Evolutionary conservation across 2,329 filamentous ascomycete genomes (phyloP).

Genomic region (Ramularia collo-cygni): DNA sequence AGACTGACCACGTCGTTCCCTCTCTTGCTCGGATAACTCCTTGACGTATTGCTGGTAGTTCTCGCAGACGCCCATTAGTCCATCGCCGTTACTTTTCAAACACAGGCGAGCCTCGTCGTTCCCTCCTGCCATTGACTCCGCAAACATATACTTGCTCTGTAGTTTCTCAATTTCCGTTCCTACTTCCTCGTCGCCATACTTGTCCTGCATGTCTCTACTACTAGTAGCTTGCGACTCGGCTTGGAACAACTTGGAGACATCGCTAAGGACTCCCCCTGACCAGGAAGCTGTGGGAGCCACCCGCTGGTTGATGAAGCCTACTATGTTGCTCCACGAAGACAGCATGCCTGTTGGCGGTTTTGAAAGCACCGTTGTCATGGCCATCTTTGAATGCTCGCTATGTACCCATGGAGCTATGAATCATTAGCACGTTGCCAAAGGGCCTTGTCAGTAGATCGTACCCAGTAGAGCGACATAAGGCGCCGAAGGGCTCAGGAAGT

Average conservation of each 20-base stretch:
- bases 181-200: constrained; percentile 23
- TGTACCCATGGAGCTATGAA: constrained; percentile 38
- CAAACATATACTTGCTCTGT: constrained; percentile 18
- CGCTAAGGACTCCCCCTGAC: constrained; percentile 26
- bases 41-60: constrained; percentile 30
- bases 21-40: constrained; percentile 14
- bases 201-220: constrained; percentile 14
- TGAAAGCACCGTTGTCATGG: constrained; percentile 19
- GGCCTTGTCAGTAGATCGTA: neutral
- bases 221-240: constrained; percentile 3
- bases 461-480: constrained; percentile 29
- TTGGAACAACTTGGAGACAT: constrained; percentile 15
- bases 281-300: constrained; percentile 26
- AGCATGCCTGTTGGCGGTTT: constrained; percentile 27
- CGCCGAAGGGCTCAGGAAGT: constrained; percentile 28
- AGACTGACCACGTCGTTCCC: constrained; percentile 1
- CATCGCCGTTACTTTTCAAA: constrained; percentile 28
- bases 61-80: constrained; percentile 30
- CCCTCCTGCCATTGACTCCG: constrained; percentile 24
- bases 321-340: constrained; percentile 27
- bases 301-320: constrained; percentile 27
- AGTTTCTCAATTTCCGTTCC: constrained; percentile 19
- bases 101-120: constrained; percentile 36
- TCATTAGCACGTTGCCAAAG: no score
- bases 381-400: constrained; percentile 30